Conservation (phyloP, 257 asterid genomes). For the Przewalskia tangutica region DNA sequence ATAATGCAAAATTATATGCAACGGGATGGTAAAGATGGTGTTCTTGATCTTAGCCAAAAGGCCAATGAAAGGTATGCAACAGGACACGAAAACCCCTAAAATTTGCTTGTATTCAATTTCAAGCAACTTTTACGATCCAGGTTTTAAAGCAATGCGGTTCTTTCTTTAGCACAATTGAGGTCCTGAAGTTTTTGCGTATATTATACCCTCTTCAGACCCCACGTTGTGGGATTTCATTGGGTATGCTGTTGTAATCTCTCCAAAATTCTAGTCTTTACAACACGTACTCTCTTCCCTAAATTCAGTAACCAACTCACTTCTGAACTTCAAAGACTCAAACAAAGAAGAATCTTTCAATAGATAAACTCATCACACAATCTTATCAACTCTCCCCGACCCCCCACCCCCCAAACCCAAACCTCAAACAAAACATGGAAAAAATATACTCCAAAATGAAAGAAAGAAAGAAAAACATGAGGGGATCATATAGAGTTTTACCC, state of each 20-base stretch:
- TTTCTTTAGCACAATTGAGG: not conserved
- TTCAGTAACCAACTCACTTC: not conserved
- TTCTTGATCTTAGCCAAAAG: conserved; percentile 17
- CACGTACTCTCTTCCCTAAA: not conserved
- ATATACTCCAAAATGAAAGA: not conserved
- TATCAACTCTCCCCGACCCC: not conserved
- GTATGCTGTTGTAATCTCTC: too few relatives aligned
- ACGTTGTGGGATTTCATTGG: too few relatives aligned
- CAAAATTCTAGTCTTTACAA: not conserved
- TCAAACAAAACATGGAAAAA: not conserved
- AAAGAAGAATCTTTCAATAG: not conserved
- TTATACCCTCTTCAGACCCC: too few relatives aligned
- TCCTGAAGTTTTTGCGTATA: not conserved
- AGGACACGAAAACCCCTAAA: not conserved
- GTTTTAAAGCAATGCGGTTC: not conserved
- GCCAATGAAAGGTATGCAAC: conserved; percentile 17
- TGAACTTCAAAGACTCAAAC: not conserved
- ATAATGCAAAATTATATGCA: not conserved
- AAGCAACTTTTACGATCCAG: not conserved
- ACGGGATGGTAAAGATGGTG: not conserved
- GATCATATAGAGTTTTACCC: not conserved
- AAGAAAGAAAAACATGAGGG: not conserved
- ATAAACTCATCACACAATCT: not conserved
- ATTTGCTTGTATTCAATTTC: not conserved
- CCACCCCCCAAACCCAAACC: not conserved